Evolutionary conservation across 2,329 filamentous ascomycete genomes (phyloP), one percentile per base, ranked within the genome.

Genomic region (Ilyonectria robusta): DNA sequence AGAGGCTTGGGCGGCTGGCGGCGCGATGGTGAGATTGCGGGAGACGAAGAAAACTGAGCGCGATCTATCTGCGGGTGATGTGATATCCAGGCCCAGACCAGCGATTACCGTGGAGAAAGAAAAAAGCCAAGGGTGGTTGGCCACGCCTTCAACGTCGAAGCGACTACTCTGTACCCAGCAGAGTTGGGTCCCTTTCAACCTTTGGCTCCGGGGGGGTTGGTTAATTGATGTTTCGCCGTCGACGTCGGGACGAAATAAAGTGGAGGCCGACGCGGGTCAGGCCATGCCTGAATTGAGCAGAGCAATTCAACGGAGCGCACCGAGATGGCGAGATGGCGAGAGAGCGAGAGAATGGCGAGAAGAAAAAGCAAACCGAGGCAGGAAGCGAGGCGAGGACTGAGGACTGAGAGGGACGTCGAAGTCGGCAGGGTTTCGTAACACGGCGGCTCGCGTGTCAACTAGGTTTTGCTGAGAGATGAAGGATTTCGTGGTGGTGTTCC

Each of bases 221-320:
- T 61, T 37, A 53, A 33, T 33, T 26, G 29, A 11, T 19, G 29
- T 33, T 51, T 31, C 15, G 11, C 48, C 48, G 48, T 54, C 23
- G 48, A 46, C 6, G 26, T 44, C 23, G 58, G 48, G 29, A 33
- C n/a, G 26, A 21, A 29, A 42, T 59, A 29, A 61, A 54, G 58
- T 67, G 65, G 67, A 69, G 54, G 64, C 42, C 13, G 31, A 46
- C 46, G 57, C 62, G 47, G 55, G 56, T 65, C 61, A 70, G 70
- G 51, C 47, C 70, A 72, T 62, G 17, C 37, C 21, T 17, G 26
- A 33, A 59, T 56, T 44, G 51, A 42, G 23, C 63, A 47, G 44
- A 23, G 46, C 63, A 59, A 31, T 19, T 19, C 15, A 31, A 51
- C 26, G 48, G 29, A 19, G 26, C 17, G 17, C 33, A 44, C 19